Percentiles rank a stretch among this genome's conserved stretches.
Evolutionary conservation across 2,329 filamentous ascomycete genomes (phyloP).

Genomic region (Dothideomycetes sp.): DNA sequence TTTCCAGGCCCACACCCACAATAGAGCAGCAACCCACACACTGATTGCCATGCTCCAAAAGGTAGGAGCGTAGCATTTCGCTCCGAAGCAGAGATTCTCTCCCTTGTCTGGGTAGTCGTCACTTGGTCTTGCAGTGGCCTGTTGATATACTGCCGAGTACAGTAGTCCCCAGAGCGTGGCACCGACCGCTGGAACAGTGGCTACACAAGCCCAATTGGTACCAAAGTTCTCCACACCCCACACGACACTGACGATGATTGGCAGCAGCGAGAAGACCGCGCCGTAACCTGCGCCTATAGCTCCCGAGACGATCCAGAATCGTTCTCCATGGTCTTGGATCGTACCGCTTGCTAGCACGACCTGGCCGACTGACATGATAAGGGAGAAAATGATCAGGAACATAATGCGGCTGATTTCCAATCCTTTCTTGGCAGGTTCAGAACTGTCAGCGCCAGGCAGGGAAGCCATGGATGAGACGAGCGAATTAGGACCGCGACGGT

Average conservation of each 20-base stretch:
- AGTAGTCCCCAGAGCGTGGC: constrained; percentile 83
- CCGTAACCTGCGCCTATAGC: constrained; percentile 87
- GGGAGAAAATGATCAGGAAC: constrained; percentile 66
- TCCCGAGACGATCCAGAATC: constrained; percentile 78
- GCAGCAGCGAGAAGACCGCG: constrained; percentile 77
- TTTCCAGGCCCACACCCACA: constrained; percentile 74
- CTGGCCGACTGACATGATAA: constrained; percentile 63
- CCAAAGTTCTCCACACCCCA: constrained; percentile 99
- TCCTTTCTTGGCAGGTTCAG: constrained; percentile 14
- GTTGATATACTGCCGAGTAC: constrained; percentile 75
- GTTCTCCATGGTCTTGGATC: constrained; percentile 61
- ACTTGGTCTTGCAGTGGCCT: constrained; percentile 42
- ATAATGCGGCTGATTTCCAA: constrained; percentile 64
- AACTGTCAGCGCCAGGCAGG: constrained; percentile 14
- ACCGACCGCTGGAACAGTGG: constrained; percentile 79
- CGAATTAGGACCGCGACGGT: constrained; percentile 38
- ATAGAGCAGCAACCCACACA: constrained; percentile 63
- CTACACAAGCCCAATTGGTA: constrained; percentile 94
- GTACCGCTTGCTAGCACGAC: constrained; percentile 65
- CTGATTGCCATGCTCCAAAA: constrained; percentile 81
- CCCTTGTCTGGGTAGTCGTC: constrained; percentile 31
- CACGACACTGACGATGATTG: constrained; percentile 89
- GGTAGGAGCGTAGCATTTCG: constrained; percentile 64
- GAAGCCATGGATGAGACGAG: constrained; percentile 29
- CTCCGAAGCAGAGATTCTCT: constrained; percentile 65